Evolutionary conservation across 2,329 filamentous ascomycete species (phyloP), one percentile per base, ranked within the genome.

Genomic region (Colletotrichum echinochloae): DNA sequence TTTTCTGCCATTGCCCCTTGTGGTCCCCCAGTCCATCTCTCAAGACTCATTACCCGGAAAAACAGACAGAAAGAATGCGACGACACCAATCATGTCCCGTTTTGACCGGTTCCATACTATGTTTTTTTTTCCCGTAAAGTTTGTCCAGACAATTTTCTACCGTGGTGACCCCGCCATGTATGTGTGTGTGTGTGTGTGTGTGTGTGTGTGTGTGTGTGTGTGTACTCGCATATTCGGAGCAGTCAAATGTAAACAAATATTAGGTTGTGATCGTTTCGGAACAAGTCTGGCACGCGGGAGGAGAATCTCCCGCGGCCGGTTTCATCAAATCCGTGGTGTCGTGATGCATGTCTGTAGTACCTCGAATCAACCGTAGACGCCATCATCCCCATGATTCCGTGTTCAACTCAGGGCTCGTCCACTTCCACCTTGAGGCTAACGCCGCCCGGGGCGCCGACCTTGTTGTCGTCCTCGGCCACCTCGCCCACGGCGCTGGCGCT

Each of bases 401-500:
- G 30, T 62, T 26, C 30, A 44, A 55, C 20, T 37, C 76, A 81
- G n/a, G 75, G 75, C 65, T 81, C 80, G 30, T 77, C 76, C 51
- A 77, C 77, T 55, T 75, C 76, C 55, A 81, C 76, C 63, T 76
- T 65, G 51, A 74, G 70, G 39, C 71, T 72, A 30, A 71, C 71
- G 23, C 71, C 69, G 26, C 64, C 69, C 9, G 55, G 65, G 14
- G 61, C 54, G 20, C 55, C 49, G 72, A 77, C 76, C 60, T 74
- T 77, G 59, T 69, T 67, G 48, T 74, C 74, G 14, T 80, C 78
- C 23, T 78, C 77, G 14, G 76, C 74, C 9, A 76, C 75, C 37
- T 81, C 80, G 30, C 82, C 84, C 18, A 82, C 78, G 60, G 88
- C 87, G 76, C 89, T 90, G 46, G 85, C 84, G 73, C 85, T 89